A percentile compares a stretch with the other conserved stretches of the same genome.
phyloP scores from a whole-genome alignment of 805 yeast genomes.

The Barnettozyma pratensis region DNA sequence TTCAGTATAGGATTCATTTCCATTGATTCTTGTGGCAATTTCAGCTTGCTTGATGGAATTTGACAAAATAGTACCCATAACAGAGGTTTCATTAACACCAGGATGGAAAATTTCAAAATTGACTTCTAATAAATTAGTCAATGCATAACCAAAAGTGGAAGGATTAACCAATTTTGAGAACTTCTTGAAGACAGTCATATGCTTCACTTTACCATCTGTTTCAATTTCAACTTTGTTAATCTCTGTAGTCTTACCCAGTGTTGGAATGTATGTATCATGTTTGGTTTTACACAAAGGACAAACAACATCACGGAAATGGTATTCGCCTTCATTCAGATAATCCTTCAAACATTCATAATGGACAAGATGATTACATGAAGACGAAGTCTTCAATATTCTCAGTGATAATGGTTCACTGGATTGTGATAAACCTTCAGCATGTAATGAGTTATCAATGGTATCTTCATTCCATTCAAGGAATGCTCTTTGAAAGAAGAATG shows the following conservation, averaged over 20 bases:
- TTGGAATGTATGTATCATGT: constrained; percentile 70
- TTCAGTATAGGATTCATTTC: constrained; percentile 26
- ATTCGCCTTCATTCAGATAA: constrained; percentile 56
- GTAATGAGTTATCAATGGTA: constrained; percentile 17
- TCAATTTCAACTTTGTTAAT: not conserved
- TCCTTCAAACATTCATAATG: constrained; percentile 75
- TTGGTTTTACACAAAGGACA: constrained; percentile 93
- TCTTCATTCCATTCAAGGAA: constrained; percentile 22
- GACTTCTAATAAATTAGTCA: not conserved
- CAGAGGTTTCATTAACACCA: not conserved
- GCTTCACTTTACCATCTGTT: not conserved
- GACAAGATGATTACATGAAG: constrained; percentile 91
- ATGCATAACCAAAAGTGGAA: not conserved
- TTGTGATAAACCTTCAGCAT: constrained; percentile 25
- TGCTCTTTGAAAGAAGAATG: constrained; percentile 8
- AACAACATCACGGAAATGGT: constrained; percentile 61
- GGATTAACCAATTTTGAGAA: not conserved
- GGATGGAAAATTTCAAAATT: not conserved
- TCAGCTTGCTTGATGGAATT: constrained; percentile 55
- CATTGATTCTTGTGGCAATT: constrained; percentile 48
- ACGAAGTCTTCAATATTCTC: constrained; percentile 8
- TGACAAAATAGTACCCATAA: constrained; percentile 27
- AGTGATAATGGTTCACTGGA: constrained; percentile 6
- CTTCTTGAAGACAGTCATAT: not conserved
- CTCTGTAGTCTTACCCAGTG: constrained; percentile 25